Conservation (phyloP, 75 land plant genomes). For the Pinus taeda region DNA sequence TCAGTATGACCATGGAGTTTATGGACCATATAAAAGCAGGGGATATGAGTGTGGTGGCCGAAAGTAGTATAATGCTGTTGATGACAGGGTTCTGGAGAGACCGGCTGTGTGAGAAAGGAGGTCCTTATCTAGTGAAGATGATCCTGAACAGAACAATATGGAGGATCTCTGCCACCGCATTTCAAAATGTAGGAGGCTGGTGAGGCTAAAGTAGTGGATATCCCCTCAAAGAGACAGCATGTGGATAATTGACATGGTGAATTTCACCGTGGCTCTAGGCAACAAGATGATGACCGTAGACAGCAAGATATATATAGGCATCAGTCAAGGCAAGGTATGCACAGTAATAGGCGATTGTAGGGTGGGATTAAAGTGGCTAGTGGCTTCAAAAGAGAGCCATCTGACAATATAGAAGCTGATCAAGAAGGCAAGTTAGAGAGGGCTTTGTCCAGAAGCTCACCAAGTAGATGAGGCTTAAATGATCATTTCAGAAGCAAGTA, state of each 20-base stretch:
- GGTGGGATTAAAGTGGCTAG: slow-evolving; percentile 1
- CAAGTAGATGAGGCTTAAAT: slow-evolving; percentile 4
- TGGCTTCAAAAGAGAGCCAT: slow-evolving; percentile 1
- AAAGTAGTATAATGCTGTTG: too few relatives aligned
- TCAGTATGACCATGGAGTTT: too few relatives aligned
- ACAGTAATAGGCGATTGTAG: slow-evolving; percentile 8
- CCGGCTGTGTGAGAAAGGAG: too few relatives aligned
- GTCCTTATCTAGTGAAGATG: too few relatives aligned
- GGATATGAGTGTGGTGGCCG: too few relatives aligned
- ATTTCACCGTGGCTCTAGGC: slow-evolving; percentile 6
- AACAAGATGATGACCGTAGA: slow-evolving; percentile 8
- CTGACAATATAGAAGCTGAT: slow-evolving; percentile 7
- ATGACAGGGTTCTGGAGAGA: too few relatives aligned
- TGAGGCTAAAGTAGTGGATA: slow-evolving; percentile 3
- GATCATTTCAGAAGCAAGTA: not conserved
- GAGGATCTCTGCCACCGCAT: slow-evolving; percentile 55
- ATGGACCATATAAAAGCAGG: too few relatives aligned
- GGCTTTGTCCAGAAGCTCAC: slow-evolving; percentile 5
- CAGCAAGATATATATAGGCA: slow-evolving; percentile 7
- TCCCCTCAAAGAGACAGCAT: not conserved
- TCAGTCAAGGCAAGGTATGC: not conserved
- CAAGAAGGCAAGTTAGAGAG: not conserved
- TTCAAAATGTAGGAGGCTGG: slow-evolving; percentile 47
- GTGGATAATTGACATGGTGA: slow-evolving; percentile 6
- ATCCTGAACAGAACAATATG: slow-evolving; percentile 11